phyloP scores from a whole-genome alignment of 306 rosid species.

The Malus fusca region DNA sequence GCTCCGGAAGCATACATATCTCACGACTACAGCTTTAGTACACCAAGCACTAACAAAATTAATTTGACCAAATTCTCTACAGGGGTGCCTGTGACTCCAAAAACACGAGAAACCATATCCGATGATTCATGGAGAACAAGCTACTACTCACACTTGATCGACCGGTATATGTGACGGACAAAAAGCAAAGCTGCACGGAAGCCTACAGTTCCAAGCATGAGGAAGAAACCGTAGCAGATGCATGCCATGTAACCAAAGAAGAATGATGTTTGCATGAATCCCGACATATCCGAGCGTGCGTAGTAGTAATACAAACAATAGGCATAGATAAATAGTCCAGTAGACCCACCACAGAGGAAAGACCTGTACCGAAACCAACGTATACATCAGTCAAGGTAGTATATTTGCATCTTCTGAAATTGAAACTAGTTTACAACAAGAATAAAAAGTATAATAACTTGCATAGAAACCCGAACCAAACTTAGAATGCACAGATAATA shows the following conservation, averaged over 20 bases:
- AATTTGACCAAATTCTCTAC: slow-evolving; percentile 44
- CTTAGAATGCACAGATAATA: background rate
- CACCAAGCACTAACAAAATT: slow-evolving; percentile 51
- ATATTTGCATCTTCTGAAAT: background rate
- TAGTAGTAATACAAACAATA: slow-evolving; percentile 65
- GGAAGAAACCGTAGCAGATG: slow-evolving; percentile 66
- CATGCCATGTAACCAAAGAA: slow-evolving; percentile 75
- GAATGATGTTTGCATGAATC: slow-evolving; percentile 62
- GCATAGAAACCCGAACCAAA: background rate
- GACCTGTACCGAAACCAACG: slow-evolving; percentile 33
- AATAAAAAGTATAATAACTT: background rate
- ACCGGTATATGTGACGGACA: slow-evolving; percentile 61
- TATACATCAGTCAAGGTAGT: background rate
- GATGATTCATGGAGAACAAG: slow-evolving; percentile 16
- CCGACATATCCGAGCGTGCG: slow-evolving; percentile 59
- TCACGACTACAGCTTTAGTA: slow-evolving; percentile 27
- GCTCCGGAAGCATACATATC: slow-evolving; percentile 39
- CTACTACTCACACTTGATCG: slow-evolving; percentile 57
- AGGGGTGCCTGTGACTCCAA: slow-evolving; percentile 25
- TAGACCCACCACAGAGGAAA: slow-evolving; percentile 60
- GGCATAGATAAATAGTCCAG: slow-evolving; percentile 51
- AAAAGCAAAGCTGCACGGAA: slow-evolving; percentile 60
- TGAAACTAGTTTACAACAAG: background rate
- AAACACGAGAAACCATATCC: slow-evolving; percentile 1
- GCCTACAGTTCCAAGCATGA: slow-evolving; percentile 66